phyloP scores from a whole-genome alignment of 768 basidiomycete genomes.

The Termitomyces sp. region DNA sequence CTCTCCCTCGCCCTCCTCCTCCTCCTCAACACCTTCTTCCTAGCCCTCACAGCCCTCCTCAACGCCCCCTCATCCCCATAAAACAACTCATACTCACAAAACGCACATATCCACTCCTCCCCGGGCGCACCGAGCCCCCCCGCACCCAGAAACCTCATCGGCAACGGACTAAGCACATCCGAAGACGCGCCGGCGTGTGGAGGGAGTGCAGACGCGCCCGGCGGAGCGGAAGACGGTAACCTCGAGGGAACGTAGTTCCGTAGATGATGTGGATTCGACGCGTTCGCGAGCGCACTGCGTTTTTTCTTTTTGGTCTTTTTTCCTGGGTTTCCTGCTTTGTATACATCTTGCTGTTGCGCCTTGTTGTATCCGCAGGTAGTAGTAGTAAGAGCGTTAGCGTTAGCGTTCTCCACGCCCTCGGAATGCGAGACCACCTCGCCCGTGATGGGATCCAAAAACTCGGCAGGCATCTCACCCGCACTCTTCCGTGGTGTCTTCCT shows the following conservation, averaged over 20 bases:
- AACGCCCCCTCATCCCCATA: conserved; percentile 70
- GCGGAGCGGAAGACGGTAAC: conserved; percentile 47
- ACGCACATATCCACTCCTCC: conserved; percentile 94
- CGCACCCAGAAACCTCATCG: conserved; percentile 65
- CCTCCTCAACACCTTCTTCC: conserved; percentile 76
- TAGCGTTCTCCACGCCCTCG: background rate
- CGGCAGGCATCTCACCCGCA: conserved; percentile 30
- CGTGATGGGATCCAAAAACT: conserved; percentile 31
- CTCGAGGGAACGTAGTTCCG: conserved; percentile 91
- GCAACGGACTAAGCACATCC: conserved; percentile 51
- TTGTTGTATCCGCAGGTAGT: too few species aligned
- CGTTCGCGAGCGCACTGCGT: conserved; percentile 84
- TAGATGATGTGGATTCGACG: conserved; percentile 93
- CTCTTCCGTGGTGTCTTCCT: background rate
- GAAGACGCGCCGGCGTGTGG: conserved; percentile 30
- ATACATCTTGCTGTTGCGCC: too few species aligned
- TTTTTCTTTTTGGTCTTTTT: conserved; percentile 88
- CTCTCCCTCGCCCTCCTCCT: conserved; percentile 71
- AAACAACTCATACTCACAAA: conserved; percentile 91
- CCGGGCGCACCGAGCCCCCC: conserved; percentile 59
- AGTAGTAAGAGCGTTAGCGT: too few species aligned
- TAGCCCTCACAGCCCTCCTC: conserved; percentile 58
- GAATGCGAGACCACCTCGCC: background rate
- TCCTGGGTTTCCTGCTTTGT: background rate
- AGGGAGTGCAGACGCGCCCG: conserved; percentile 13